phyloP scores from a whole-genome alignment of 345 rosid species.

The Draba incana region DNA sequence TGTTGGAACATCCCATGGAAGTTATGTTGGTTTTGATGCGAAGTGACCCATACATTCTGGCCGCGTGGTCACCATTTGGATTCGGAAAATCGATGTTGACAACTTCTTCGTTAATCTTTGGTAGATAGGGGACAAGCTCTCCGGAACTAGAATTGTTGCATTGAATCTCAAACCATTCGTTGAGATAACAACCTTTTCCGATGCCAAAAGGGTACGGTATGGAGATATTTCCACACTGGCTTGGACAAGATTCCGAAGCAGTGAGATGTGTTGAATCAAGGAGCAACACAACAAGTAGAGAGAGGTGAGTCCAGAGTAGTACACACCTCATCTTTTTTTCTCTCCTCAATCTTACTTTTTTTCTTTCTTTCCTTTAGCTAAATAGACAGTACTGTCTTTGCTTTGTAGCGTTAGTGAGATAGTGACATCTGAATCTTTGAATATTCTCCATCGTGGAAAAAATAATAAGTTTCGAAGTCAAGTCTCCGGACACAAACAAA shows the following conservation, averaged over 20 bases:
- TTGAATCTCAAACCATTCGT: slow-evolving; percentile 1
- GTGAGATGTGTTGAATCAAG: neutral
- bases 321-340: slow-evolving; percentile 24
- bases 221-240: slow-evolving; percentile 40
- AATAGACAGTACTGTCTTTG: neutral
- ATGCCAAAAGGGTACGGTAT: slow-evolving; percentile 53
- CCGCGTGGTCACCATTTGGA: too few relatives aligned
- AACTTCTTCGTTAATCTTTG: slow-evolving; percentile 3
- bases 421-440: neutral
- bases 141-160: slow-evolving; percentile 26
- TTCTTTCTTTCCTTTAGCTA: neutral
- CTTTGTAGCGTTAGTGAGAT: neutral
- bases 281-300: neutral
- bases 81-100: slow-evolving; percentile 8
- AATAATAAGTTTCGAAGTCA: neutral
- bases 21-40: slow-evolving; percentile 22
- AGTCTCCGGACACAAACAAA: neutral
- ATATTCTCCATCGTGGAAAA: neutral
- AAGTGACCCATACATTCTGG: neutral
- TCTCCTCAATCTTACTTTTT: neutral
- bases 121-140: neutral
- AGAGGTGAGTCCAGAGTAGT: slow-evolving; percentile 21
- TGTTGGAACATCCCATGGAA: slow-evolving; percentile 12
- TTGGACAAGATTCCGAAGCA: slow-evolving; percentile 25
- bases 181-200: slow-evolving; percentile 28